Percentiles rank a stretch among this genome's conserved stretches.
phyloP scores from a whole-genome alignment of 192 early-diverging fungal species.

The Kickxella alabastrina region DNA sequence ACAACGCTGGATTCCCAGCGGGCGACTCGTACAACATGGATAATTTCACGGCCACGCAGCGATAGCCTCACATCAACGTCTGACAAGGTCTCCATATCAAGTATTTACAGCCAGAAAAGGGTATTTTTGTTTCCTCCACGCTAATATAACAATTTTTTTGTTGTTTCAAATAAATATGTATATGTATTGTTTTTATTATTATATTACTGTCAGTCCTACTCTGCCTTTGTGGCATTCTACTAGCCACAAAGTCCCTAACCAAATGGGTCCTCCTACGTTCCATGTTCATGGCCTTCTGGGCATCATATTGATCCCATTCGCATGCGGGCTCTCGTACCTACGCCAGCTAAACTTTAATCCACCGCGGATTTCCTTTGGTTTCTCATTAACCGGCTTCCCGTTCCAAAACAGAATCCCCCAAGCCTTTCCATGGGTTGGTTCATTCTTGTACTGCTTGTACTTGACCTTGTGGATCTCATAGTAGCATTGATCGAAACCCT shows the following conservation, averaged over 20 bases:
- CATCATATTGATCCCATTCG: slow-evolving; percentile 19
- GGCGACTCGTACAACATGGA: too few species aligned
- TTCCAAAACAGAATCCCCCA: slow-evolving; percentile 41
- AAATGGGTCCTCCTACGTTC: slow-evolving; percentile 22
- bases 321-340: slow-evolving; percentile 27
- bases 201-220: too few species aligned
- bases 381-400: slow-evolving; percentile 13
- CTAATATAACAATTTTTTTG: too few species aligned
- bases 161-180: too few species aligned
- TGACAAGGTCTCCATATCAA: too few species aligned
- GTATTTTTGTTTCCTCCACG: too few species aligned
- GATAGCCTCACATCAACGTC: too few species aligned
- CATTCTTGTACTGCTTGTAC: slow-evolving; percentile 27
- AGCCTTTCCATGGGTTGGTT: slow-evolving; percentile 43
- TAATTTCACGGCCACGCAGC: too few species aligned
- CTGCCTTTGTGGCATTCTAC: too few species aligned
- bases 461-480: slow-evolving; percentile 32
- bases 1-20: too few species aligned
- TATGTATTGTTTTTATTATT: too few species aligned
- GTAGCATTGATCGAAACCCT: slow-evolving; percentile 35
- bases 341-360: slow-evolving; percentile 43
- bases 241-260: slow-evolving; percentile 4
- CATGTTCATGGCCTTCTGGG: slow-evolving; percentile 2
- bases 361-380: slow-evolving; percentile 32
- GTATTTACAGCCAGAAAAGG: too few species aligned